Conservation (phyloP, 2,329 filamentous ascomycete genomes). For the Apiospora aurea region DNA sequence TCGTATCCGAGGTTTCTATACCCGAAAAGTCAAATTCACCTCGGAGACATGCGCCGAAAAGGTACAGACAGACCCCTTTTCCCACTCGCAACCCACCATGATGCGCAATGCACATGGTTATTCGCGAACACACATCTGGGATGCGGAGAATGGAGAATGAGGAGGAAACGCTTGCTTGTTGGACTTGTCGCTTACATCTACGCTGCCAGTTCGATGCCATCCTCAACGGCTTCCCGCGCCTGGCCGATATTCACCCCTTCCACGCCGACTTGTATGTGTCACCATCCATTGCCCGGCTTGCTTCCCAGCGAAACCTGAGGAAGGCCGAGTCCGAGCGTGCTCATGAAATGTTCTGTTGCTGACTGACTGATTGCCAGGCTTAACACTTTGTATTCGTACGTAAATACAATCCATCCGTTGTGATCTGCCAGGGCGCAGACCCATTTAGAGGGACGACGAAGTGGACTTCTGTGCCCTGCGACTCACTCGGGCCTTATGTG, state of each 20-base stretch:
- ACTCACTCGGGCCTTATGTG: neutral
- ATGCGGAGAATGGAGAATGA: neutral
- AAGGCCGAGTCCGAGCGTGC: neutral
- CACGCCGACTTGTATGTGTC: slow-evolving; percentile 64
- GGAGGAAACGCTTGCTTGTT: neutral
- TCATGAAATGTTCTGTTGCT: neutral
- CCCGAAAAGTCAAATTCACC: slow-evolving; percentile 97
- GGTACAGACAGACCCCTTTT: neutral
- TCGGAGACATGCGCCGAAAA: slow-evolving; percentile 97
- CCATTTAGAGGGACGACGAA: neutral
- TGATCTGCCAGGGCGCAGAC: neutral
- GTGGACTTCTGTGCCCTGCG: neutral
- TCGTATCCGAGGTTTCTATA: slow-evolving; percentile 93
- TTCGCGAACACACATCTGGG: neutral
- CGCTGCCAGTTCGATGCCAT: slow-evolving; percentile 72
- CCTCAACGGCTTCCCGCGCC: slow-evolving; percentile 88
- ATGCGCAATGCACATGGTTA: neutral
- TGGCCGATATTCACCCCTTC: slow-evolving; percentile 96
- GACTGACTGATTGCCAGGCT: slow-evolving; percentile 67
- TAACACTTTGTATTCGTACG: slow-evolving; percentile 82
- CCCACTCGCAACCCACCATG: neutral
- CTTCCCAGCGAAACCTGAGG: neutral
- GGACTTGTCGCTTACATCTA: neutral
- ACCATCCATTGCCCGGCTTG: neutral
- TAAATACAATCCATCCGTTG: neutral